Conservation (phyloP, 208 protist genomes). For the Trypanosoma platydactyli region DNA sequence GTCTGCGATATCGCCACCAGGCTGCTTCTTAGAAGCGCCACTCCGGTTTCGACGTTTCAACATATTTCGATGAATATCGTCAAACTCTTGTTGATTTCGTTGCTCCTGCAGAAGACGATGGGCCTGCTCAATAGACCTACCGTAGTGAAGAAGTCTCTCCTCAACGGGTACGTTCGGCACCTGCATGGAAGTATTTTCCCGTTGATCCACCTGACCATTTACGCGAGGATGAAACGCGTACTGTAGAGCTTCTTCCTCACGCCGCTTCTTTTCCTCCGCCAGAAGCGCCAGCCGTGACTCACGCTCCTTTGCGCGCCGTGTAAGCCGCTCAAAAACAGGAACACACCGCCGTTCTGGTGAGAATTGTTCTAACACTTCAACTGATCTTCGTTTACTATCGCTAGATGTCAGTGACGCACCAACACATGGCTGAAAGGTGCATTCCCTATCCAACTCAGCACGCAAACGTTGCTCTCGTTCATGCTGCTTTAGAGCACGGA, state of each 20-base stretch:
- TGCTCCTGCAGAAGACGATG: constrained; percentile 35
- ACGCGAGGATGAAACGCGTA: constrained; percentile 60
- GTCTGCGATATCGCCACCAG: constrained; percentile 19
- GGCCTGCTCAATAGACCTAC: constrained; percentile 42
- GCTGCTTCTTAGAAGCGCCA: constrained; percentile 6
- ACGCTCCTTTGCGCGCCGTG: constrained; percentile 41
- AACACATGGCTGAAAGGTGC: constrained; percentile 39
- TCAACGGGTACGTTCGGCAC: constrained; percentile 54
- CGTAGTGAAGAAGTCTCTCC: constrained; percentile 77
- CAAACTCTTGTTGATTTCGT: constrained; percentile 43
- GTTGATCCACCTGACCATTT: constrained; percentile 30
- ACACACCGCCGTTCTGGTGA: not conserved
- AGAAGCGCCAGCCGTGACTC: constrained; percentile 22
- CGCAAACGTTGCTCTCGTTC: constrained; percentile 24
- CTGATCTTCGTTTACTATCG: not conserved
- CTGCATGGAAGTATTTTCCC: constrained; percentile 17
- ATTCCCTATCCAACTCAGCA: constrained; percentile 26
- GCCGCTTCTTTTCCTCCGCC: constrained; percentile 30
- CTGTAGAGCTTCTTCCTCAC: constrained; percentile 41
- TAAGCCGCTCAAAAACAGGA: constrained; percentile 64
- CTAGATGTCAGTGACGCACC: not conserved
- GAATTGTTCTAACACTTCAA: not conserved
- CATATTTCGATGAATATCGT: constrained; percentile 19
- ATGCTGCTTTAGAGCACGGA: constrained; percentile 30
- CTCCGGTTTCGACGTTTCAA: not conserved